phyloP scores from a whole-genome alignment of 768 basidiomycete genomes.

The Lactarius evosmus region DNA sequence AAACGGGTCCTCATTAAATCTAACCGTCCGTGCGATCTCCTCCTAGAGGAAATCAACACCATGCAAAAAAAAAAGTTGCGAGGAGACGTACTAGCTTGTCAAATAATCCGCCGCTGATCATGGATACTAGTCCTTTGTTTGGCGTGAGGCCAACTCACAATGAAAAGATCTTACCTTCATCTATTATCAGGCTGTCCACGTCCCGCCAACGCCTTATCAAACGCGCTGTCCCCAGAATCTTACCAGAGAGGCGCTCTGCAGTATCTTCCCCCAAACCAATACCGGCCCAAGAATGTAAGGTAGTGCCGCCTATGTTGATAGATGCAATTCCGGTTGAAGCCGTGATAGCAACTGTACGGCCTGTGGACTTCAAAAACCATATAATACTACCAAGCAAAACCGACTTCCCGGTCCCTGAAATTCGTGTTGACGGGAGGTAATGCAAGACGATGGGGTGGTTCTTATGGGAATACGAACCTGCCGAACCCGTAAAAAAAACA shows the following conservation, averaged over 20 bases:
- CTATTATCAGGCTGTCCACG: constrained; percentile 69
- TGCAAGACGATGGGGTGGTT: background rate
- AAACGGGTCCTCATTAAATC: constrained; percentile 57
- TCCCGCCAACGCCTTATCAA: constrained; percentile 55
- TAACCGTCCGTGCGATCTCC: constrained; percentile 55
- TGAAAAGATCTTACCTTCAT: constrained; percentile 60
- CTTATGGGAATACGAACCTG: constrained; percentile 45
- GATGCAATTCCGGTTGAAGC: constrained; percentile 80
- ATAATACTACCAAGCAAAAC: constrained; percentile 78
- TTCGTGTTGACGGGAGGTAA: background rate
- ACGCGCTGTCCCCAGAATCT: constrained; percentile 45
- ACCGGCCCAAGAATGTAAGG: constrained; percentile 81
- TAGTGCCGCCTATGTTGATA: constrained; percentile 77
- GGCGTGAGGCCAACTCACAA: background rate
- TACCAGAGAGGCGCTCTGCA: constrained; percentile 50
- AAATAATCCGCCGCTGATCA: constrained; percentile 79
- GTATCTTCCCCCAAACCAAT: constrained; percentile 68
- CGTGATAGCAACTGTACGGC: constrained; percentile 59
- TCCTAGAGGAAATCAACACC: constrained; percentile 42
- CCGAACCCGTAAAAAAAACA: constrained; percentile 86
- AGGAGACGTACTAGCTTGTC: constrained; percentile 64
- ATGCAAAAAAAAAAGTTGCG: background rate
- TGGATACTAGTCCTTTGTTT: constrained; percentile 58
- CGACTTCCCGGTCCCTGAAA: constrained; percentile 78
- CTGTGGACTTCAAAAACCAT: constrained; percentile 36